Base-by-base conservation (phyloP, 1,284 basidiomycete species). In the Amylostereum chailletii region DNA sequence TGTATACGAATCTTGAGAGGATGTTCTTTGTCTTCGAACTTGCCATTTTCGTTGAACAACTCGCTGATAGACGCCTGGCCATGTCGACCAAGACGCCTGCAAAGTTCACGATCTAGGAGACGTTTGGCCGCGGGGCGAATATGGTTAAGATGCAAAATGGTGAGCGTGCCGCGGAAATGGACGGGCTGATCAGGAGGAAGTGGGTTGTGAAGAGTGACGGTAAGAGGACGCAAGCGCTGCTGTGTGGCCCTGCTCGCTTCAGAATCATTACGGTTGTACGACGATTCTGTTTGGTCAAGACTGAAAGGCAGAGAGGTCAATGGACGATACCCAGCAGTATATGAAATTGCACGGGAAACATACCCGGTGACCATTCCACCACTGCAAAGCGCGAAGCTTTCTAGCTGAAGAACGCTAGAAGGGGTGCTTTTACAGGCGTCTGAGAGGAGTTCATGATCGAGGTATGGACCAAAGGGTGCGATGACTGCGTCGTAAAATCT, bases 141-240 rank as follows among this genome's bases (percentile, higher is more conserved):
- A 70, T 76, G 78, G 0, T 60, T 54, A 0, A 75, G 63, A 2
- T 60, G 49, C 9, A 65, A 54, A 46, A 83, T 68, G 44, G 67
- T 65, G 1, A 81, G 61, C 5, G 70, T 56, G 1, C 77, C 79
- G 42, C 68, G 72, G 51, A 81, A 77, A 4, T 68, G 60, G 3
- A 74, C 62, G 3, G 42, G 48, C 6, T 42, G 30, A 31, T 51
- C 41, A 5, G 27, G 6, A 5, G 26, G 42, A 41, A 53, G 42
- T 29, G 53, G 40, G 1, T 33, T 7, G 32, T 43, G 34, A 27
- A 39, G 44, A 49, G 42, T 27, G 45, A 52, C 50, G 31, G 36
- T 44, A 2, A 26, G 34, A 1, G 54, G 10, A 47, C 34, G 5
- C 38, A 30, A n/a, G 29, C n/a, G 1, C 40, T 42, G 5, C 39